These are phyloP conservation scores for Porodaedalea pini DNA, from an alignment of 1,284 basidiomycete species.

Conservation along the genomic window DNA sequence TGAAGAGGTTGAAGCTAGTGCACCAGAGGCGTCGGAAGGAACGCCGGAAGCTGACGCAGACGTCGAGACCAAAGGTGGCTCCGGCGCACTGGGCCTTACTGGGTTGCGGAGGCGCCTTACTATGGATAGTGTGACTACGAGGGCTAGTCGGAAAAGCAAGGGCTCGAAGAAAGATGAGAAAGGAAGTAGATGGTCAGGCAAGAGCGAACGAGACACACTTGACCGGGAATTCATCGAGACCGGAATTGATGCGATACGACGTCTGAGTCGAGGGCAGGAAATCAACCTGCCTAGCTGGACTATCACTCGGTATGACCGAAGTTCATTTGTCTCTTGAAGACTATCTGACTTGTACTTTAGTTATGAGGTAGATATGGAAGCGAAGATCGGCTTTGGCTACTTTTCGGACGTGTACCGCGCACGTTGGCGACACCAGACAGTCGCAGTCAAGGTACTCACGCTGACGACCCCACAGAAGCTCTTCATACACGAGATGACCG, in stretches of 20 bases:
- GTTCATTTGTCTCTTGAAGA: slow-evolving; percentile 7
- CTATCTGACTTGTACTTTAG: slow-evolving; percentile 27
- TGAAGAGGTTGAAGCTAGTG: slow-evolving; percentile 1
- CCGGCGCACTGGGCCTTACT: slow-evolving; percentile 27
- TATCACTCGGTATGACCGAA: slow-evolving; percentile 52
- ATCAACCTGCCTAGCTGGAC: slow-evolving; percentile 64
- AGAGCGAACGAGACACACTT: slow-evolving; percentile 30
- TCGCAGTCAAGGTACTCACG: slow-evolving; percentile 57
- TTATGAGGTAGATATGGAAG: slow-evolving; percentile 61
- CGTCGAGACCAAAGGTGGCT: background rate
- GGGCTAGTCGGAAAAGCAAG: slow-evolving; percentile 12
- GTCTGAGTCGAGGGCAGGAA: slow-evolving; percentile 28
- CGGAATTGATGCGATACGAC: slow-evolving; percentile 47
- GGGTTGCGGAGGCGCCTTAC: slow-evolving; percentile 23
- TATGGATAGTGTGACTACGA: slow-evolving; percentile 16
- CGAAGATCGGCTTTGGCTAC: slow-evolving; percentile 62
- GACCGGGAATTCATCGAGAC: slow-evolving; percentile 46
- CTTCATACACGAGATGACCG: slow-evolving; percentile 48
- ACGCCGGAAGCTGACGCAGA: background rate
- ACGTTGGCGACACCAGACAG: slow-evolving; percentile 54
- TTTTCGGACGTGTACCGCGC: slow-evolving; percentile 71
- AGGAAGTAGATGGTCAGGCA: slow-evolving; percentile 15
- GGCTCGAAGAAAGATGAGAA: slow-evolving; percentile 17
- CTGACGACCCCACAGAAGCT: slow-evolving; percentile 44
- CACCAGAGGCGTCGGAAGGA: slow-evolving; percentile 8